A percentile compares a stretch with the other conserved stretches of the same genome.
Conservation (phyloP, 2,329 filamentous ascomycete genomes). For the Trichophaea hybrida region DNA sequence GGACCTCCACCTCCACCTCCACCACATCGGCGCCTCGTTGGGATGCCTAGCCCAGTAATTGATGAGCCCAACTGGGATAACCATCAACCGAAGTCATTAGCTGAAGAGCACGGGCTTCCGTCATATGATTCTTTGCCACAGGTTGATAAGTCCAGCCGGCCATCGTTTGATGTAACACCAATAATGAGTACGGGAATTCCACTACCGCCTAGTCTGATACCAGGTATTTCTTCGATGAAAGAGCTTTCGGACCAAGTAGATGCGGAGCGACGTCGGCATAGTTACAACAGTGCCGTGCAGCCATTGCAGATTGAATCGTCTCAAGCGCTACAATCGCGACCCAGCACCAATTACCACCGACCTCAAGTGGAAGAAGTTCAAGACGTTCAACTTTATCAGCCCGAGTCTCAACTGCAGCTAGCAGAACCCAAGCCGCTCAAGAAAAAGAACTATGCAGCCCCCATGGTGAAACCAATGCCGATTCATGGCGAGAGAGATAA, state of each 20-base stretch:
- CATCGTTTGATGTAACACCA: conserved; percentile 1
- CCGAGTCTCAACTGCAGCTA: conserved; percentile 15
- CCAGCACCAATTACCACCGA: conserved; percentile 19
- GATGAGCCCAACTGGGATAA: conserved; percentile 22
- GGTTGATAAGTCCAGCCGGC: background rate
- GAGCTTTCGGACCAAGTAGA: conserved; percentile 17
- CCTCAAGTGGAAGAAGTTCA: conserved; percentile 23
- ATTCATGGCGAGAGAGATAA: conserved; percentile 23
- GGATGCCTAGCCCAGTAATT: background rate
- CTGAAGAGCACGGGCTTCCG: conserved; percentile 15
- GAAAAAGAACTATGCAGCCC: conserved; percentile 2
- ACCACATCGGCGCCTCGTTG: conserved; percentile 9
- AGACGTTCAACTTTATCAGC: conserved; percentile 17
- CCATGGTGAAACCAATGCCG: conserved; percentile 21
- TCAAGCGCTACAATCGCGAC: conserved; percentile 6
- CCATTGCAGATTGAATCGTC: conserved; percentile 15
- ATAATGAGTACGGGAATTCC: conserved; percentile 16
- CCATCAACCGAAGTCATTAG: conserved; percentile 5
- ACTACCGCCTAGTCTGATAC: conserved; percentile 22
- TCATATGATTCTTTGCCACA: conserved; percentile 8
- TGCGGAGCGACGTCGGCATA: conserved; percentile 11
- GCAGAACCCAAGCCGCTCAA: background rate
- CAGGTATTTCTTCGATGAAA: conserved; percentile 16
- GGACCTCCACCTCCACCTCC: conserved; percentile 19
- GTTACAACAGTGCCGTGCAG: conserved; percentile 6